These are phyloP conservation scores for Malus hybrid DNA, from an alignment of 331 rosid genomes.

Conservation along the genomic window DNA sequence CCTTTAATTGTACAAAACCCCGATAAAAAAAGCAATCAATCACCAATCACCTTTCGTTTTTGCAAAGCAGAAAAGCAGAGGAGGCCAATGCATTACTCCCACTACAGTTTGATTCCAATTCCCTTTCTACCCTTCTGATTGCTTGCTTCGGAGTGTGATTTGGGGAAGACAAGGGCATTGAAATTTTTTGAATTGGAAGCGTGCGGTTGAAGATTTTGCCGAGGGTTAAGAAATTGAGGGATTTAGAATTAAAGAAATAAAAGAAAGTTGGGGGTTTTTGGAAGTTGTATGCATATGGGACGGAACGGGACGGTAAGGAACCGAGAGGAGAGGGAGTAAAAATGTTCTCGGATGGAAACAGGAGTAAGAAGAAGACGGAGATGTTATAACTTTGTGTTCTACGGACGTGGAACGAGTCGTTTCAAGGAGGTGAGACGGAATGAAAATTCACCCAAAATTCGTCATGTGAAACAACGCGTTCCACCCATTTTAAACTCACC, in stretches of 20 bases:
- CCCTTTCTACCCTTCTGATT: slow-evolving; percentile 2
- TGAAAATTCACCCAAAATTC: no score
- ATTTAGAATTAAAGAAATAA: background rate
- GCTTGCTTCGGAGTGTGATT: background rate
- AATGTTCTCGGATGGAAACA: no score
- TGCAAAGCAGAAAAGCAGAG: slow-evolving; percentile 39
- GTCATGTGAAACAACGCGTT: no score
- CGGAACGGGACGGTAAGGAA: no score
- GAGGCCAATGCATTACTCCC: slow-evolving; percentile 26
- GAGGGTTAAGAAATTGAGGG: slow-evolving; percentile 6
- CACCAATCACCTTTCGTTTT: slow-evolving; percentile 43
- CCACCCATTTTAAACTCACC: no score
- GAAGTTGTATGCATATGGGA: background rate
- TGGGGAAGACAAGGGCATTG: background rate
- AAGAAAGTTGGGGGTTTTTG: background rate
- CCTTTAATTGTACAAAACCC: slow-evolving; percentile 6
- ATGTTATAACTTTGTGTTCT: no score
- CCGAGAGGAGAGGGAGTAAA: no score
- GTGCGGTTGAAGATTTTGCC: slow-evolving; percentile 19
- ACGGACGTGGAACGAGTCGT: no score
- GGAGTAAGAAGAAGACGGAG: no score
- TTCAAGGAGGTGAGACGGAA: no score
- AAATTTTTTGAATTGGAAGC: slow-evolving; percentile 7
- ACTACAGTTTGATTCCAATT: slow-evolving; percentile 20
- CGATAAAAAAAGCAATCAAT: background rate